These are phyloP conservation scores for Penicillium sp. DNA, from an alignment of 2,329 filamentous ascomycete species.

Conservation along the genomic window DNA sequence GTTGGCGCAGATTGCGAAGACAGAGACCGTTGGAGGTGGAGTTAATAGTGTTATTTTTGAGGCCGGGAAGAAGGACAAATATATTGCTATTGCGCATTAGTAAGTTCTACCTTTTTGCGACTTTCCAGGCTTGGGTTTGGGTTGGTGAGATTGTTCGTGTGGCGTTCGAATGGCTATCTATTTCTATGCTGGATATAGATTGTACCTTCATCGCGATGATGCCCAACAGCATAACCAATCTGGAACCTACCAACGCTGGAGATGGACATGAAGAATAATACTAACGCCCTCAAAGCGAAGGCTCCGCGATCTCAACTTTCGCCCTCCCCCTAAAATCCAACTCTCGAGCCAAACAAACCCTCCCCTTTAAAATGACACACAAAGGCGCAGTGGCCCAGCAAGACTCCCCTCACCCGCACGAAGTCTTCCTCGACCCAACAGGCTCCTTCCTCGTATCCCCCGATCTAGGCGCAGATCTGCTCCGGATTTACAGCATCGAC, in stretches of 20 bases:
- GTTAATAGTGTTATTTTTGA: slow-evolving; percentile 37
- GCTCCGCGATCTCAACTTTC: slow-evolving; percentile 36
- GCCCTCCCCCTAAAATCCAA: slow-evolving; percentile 25
- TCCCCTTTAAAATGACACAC: slow-evolving; percentile 41
- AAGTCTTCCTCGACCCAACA: slow-evolving; percentile 65
- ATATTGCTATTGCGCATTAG: slow-evolving; percentile 41
- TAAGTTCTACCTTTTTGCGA: slow-evolving; percentile 20
- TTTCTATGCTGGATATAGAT: background rate
- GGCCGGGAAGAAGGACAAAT: slow-evolving; percentile 24
- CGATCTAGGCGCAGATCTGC: slow-evolving; percentile 64
- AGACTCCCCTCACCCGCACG: slow-evolving; percentile 61
- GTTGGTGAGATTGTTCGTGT: background rate
- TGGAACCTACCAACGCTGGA: background rate
- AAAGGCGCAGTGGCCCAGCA: slow-evolving; percentile 50
- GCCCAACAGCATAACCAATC: background rate
- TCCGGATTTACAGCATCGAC: slow-evolving; percentile 60
- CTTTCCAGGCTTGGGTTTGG: too few relatives aligned
- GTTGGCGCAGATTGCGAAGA: slow-evolving; percentile 22
- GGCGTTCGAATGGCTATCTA: background rate
- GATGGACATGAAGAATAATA: background rate
- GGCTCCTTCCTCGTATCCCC: slow-evolving; percentile 63
- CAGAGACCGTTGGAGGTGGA: slow-evolving; percentile 29
- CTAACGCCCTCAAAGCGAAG: slow-evolving; percentile 23
- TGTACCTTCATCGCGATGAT: background rate
- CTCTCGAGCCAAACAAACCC: slow-evolving; percentile 34